Percentiles rank a stretch among this genome's conserved stretches.
Evolutionary conservation across 1,284 basidiomycete genomes (phyloP).

Genomic region (Moniliella sp.): DNA sequence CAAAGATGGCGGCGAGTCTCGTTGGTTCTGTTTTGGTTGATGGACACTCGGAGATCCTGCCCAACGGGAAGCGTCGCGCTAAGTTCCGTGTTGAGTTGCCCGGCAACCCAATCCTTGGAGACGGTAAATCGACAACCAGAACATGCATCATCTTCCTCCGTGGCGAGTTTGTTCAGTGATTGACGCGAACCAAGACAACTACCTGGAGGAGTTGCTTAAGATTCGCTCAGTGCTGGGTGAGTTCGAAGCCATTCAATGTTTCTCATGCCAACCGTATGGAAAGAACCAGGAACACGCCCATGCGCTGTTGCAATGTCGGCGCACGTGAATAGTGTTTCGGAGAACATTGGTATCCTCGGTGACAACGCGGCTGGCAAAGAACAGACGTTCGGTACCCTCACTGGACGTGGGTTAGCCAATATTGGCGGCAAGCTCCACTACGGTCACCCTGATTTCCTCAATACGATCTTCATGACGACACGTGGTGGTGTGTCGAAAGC

Average conservation of each 20-base stretch:
- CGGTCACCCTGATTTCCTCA: slow-evolving; percentile 95
- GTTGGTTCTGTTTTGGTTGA: slow-evolving; percentile 91
- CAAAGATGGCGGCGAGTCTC: slow-evolving; percentile 86
- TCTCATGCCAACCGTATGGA: slow-evolving; percentile 76
- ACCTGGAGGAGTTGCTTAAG: slow-evolving; percentile 96
- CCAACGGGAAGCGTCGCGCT: slow-evolving; percentile 66
- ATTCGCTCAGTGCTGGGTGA: slow-evolving; percentile 95
- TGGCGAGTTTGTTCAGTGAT: slow-evolving; percentile 96
- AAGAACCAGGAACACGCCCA: slow-evolving; percentile 44
- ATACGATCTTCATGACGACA: slow-evolving; percentile 91
- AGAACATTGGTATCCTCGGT: slow-evolving; percentile 96
- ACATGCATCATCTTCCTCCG: slow-evolving; percentile 99
- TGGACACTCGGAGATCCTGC: slow-evolving; percentile 83
- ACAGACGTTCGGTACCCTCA: slow-evolving; percentile 93
- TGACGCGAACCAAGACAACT: slow-evolving; percentile 98
- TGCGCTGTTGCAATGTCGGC: slow-evolving; percentile 88
- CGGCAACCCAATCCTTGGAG: slow-evolving; percentile 90
- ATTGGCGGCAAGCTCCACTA: slow-evolving; percentile 97
- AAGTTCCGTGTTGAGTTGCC: slow-evolving; percentile 98
- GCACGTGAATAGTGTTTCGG: slow-evolving; percentile 97
- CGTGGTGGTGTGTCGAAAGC: slow-evolving; percentile 96
- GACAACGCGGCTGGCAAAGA: slow-evolving; percentile 97
- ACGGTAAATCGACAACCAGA: slow-evolving; percentile 98
- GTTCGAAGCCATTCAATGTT: slow-evolving; percentile 77
- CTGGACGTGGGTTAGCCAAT: slow-evolving; percentile 80